Percentiles rank a stretch among this genome's conserved stretches.
phyloP scores from a whole-genome alignment of 2,329 filamentous ascomycete species.

The Septoria petroselini region DNA sequence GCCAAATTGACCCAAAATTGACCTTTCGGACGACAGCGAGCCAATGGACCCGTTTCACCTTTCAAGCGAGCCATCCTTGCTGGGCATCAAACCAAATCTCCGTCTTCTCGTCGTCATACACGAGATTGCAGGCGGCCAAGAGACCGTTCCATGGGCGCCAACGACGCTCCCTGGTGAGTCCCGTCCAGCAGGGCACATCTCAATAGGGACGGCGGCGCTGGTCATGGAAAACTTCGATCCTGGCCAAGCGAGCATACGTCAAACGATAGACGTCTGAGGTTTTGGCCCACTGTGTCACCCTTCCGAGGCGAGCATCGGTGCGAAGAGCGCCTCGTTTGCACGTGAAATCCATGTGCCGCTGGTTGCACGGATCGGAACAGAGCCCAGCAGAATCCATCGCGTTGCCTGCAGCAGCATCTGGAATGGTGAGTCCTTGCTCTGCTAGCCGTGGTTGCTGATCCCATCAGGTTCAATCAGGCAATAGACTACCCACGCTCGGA shows the following conservation, averaged over 20 bases:
- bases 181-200: conserved; percentile 6
- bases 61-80: conserved; percentile 23
- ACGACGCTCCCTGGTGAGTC: too few species aligned
- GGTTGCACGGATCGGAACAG: conserved; percentile 9
- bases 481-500: not conserved
- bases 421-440: not conserved
- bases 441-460: conserved; percentile 15
- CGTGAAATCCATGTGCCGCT: conserved; percentile 25
- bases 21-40: too few species aligned
- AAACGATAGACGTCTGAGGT: conserved; percentile 28
- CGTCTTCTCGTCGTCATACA: conserved; percentile 18
- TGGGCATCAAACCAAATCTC: conserved; percentile 29
- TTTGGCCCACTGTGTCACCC: conserved; percentile 22
- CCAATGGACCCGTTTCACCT: conserved; percentile 5
- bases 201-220: not conserved
- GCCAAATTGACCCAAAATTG: too few species aligned
- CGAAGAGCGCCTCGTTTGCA: conserved; percentile 14
- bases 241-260: conserved; percentile 24
- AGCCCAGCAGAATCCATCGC: not conserved
- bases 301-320: conserved; percentile 13
- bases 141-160: conserved; percentile 6
- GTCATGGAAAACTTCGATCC: not conserved
- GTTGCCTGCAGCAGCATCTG: not conserved
- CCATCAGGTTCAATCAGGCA: not conserved
- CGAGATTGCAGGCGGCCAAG: conserved; percentile 22